A percentile compares a stretch with the other conserved stretches of the same genome.
Evolutionary conservation across 495 filamentous ascomycete genomes (phyloP).

Genomic region (Penicillium alfredii): DNA sequence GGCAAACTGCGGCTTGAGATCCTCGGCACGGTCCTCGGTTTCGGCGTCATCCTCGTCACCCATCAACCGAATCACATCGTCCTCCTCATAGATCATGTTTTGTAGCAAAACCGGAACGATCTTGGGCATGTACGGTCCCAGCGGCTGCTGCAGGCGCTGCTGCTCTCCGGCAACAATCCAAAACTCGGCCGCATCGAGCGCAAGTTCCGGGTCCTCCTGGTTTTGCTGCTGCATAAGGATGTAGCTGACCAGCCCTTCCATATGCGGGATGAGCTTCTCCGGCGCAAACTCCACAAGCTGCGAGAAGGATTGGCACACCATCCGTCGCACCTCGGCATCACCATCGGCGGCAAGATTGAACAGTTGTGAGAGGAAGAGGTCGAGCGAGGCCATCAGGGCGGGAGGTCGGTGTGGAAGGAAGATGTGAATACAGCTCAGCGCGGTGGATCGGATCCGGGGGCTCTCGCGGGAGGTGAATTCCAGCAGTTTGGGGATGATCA

Average conservation of each 20-base stretch:
- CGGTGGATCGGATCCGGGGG: slow-evolving; percentile 68
- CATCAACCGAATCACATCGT: slow-evolving; percentile 80
- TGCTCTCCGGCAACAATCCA: slow-evolving; percentile 94
- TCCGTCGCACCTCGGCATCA: slow-evolving; percentile 72
- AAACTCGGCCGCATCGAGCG: slow-evolving; percentile 93
- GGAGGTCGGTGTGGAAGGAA: slow-evolving; percentile 80
- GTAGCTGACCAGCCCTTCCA: slow-evolving; percentile 85
- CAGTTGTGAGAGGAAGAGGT: slow-evolving; percentile 71
- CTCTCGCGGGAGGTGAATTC: slow-evolving; percentile 71
- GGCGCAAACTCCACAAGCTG: slow-evolving; percentile 87
- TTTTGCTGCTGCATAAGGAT: slow-evolving; percentile 84
- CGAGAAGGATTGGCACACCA: slow-evolving; percentile 90
- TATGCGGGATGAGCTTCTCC: slow-evolving; percentile 82
- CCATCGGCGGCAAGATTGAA: slow-evolving; percentile 74
- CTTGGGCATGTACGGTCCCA: slow-evolving; percentile 73
- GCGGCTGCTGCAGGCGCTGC: slow-evolving; percentile 59
- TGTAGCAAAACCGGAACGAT: slow-evolving; percentile 88
- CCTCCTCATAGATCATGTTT: slow-evolving; percentile 94
- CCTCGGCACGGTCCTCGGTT: slow-evolving; percentile 79
- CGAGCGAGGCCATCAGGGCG: slow-evolving; percentile 67
- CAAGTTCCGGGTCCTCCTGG: slow-evolving; percentile 79
- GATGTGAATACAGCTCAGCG: slow-evolving; percentile 79
- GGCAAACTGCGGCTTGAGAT: slow-evolving; percentile 90
- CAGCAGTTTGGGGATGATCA: slow-evolving; percentile 87
- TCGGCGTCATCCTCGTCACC: slow-evolving; percentile 86